A percentile compares a stretch with the other conserved stretches of the same genome.
These are phyloP conservation scores for Sugiyamaella smithiae DNA, from an alignment of 805 yeast species.

Conservation along the genomic window DNA sequence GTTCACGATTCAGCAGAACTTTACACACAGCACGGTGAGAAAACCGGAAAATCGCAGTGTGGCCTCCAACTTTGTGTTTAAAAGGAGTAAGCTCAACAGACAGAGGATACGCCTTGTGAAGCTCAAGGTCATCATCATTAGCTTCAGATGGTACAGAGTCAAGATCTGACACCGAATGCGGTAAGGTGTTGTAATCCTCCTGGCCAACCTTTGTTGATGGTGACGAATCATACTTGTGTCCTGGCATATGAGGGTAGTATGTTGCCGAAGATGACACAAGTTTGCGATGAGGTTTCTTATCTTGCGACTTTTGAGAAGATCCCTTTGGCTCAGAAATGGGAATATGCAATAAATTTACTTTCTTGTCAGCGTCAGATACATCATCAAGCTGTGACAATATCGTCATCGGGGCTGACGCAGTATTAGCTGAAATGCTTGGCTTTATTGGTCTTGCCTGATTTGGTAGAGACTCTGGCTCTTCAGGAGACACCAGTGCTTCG, in stretches of 20 bases:
- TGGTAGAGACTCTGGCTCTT: too few species aligned
- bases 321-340: not conserved
- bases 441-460: not conserved
- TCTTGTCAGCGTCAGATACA: not conserved
- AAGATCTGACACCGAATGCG: too few species aligned
- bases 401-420: conserved; percentile 1
- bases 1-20: conserved; percentile 85
- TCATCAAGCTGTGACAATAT: not conserved
- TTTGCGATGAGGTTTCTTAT: conserved; percentile 4
- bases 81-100: conserved; percentile 91
- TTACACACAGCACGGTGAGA: conserved; percentile 92
- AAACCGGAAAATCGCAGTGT: conserved; percentile 92
- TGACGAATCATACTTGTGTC: not conserved
- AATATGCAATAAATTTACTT: not conserved
- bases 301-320: not conserved
- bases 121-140: not conserved
- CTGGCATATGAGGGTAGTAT: conserved; percentile 21
- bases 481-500: too few species aligned
- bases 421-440: not conserved
- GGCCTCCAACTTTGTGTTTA: conserved; percentile 95
- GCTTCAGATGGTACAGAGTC: not conserved
- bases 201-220: conserved; percentile 2
- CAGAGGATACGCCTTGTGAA: conserved; percentile 37
- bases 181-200: conserved; percentile 2
- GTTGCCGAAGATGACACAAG: conserved; percentile 19